Base-by-base conservation (phyloP, 208 protist species). In the Porcisia deanei region DNA sequence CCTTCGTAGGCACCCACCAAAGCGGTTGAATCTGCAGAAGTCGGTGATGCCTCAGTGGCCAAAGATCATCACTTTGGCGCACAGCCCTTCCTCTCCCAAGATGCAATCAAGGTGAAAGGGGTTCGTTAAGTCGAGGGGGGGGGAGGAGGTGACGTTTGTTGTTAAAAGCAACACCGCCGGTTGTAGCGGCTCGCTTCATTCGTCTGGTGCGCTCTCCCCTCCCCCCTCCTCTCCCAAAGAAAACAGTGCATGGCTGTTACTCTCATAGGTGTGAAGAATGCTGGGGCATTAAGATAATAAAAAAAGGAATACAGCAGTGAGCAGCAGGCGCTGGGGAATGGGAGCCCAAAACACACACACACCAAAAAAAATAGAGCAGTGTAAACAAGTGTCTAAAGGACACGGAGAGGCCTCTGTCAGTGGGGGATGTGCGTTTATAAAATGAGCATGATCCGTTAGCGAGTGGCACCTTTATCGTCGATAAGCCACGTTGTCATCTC, bases 311-410 rank as follows among this genome's bases (percentile, higher is more conserved):
- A 68, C 47, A 77, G 75, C 39, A 72, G 61, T 45, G 39, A 25
- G 72, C 41, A 64, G 53, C 54, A 74, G 58, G 58, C 37, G 41
- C 18, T 61, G 66, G 65, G 60, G 60, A 67, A 60, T 30, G 72
- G 22, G 45, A 63, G 0, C 30, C 25, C 68, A 45, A 22, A 34
- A 66, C 25, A 54, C 53, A 39, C 37, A 43, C 47, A 52, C 47
- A 52, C 5, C 34, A 14, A 60, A 53, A 16, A 58, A 72, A 47
- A 37, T n/a, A 18, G 45, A 22, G 60, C 52, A 25, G 8, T 37
- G 34, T 2, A 55, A 12, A 30, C 41, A 70, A 25, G 9, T 20
- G 20, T 3, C 12, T 20, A 3, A 55, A 41, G 3, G 45, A 57
- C 1, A 5, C 5, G 3, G 10, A 53, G 45, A 22, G n/a, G 7